A percentile compares a stretch with the other conserved stretches of the same genome.
Evolutionary conservation across 2,329 filamentous ascomycete genomes (phyloP).

Genomic region (Fusarium falciforme): DNA sequence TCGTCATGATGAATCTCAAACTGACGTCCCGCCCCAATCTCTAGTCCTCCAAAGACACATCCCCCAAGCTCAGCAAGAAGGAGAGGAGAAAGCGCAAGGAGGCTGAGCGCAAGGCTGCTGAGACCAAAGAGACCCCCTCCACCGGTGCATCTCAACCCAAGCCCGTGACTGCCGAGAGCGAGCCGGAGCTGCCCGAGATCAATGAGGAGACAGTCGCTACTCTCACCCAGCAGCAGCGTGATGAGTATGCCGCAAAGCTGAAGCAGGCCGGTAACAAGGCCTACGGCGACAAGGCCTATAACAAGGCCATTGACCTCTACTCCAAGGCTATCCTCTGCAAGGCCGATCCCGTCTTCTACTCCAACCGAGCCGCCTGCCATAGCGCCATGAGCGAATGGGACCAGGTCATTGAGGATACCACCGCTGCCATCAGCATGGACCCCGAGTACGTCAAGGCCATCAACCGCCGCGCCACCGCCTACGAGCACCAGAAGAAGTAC

Average conservation of each 20-base stretch:
- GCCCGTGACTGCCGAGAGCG: constrained; percentile 64
- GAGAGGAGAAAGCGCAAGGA: constrained; percentile 90
- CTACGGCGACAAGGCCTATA: constrained; percentile 93
- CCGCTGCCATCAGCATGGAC: constrained; percentile 91
- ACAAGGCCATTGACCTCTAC: constrained; percentile 93
- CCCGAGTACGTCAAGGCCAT: constrained; percentile 97
- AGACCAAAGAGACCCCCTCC: constrained; percentile 53
- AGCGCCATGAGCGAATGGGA: constrained; percentile 94
- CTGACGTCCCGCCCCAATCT: constrained; percentile 23
- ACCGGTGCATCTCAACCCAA: constrained; percentile 57
- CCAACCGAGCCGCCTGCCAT: constrained; percentile 97
- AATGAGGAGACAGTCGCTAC: constrained; percentile 66
- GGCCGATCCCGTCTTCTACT: constrained; percentile 97
- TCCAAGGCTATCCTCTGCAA: constrained; percentile 97
- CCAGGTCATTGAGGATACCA: constrained; percentile 96
- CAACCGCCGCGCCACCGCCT: constrained; percentile 95
- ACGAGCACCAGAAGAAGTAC: constrained; percentile 91
- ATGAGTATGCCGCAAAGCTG: constrained; percentile 88
- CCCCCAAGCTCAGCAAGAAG: constrained; percentile 87
- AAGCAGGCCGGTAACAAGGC: constrained; percentile 97
- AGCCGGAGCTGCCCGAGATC: constrained; percentile 77
- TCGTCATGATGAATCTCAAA: constrained; percentile 9
- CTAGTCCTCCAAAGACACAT: constrained; percentile 60
- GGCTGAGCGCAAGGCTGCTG: constrained; percentile 69
- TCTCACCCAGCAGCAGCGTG: constrained; percentile 74